phyloP scores from a whole-genome alignment of 441 rosid species.

The Populus trichocarpa region DNA sequence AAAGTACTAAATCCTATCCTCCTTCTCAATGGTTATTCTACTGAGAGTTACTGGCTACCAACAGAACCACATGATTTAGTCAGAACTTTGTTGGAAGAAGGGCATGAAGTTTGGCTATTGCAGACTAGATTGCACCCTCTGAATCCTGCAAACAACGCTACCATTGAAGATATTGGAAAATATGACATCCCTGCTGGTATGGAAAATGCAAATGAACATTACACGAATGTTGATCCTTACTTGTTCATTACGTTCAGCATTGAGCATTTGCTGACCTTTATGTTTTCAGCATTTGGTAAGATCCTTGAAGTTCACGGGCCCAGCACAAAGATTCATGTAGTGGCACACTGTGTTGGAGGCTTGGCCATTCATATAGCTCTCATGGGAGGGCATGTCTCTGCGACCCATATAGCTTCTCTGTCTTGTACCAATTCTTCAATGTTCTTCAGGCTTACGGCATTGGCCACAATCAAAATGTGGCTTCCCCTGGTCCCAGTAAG shows the following conservation, averaged over 20 bases:
- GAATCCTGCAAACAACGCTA: conserved; percentile 37
- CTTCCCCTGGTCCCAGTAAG: conserved; percentile 43
- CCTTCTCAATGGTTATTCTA: conserved; percentile 38
- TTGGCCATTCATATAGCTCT: conserved; percentile 41
- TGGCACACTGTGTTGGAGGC: conserved; percentile 47
- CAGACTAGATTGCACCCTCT: conserved; percentile 35
- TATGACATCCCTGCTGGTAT: conserved; percentile 43
- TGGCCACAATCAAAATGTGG: conserved; percentile 42
- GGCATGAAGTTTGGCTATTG: conserved; percentile 41
- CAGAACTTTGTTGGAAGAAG: conserved; percentile 41
- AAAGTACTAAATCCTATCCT: conserved; percentile 30
- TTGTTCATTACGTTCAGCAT: neutral
- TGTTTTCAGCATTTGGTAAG: conserved; percentile 28
- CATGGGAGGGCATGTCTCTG: conserved; percentile 43
- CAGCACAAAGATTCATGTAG: conserved; percentile 33
- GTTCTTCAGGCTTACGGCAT: conserved; percentile 43
- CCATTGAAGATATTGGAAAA: conserved; percentile 40
- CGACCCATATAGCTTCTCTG: conserved; percentile 36
- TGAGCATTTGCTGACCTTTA: neutral
- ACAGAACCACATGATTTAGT: conserved; percentile 44
- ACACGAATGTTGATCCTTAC: neutral
- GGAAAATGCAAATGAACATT: neutral
- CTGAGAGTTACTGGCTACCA: conserved; percentile 38
- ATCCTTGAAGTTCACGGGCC: conserved; percentile 32
- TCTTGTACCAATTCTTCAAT: conserved; percentile 49